Percentiles rank a stretch among this genome's conserved stretches.
These are phyloP conservation scores for Decorospora gaudefroyi DNA, from an alignment of 2,329 filamentous ascomycete species.

Conservation along the genomic window DNA sequence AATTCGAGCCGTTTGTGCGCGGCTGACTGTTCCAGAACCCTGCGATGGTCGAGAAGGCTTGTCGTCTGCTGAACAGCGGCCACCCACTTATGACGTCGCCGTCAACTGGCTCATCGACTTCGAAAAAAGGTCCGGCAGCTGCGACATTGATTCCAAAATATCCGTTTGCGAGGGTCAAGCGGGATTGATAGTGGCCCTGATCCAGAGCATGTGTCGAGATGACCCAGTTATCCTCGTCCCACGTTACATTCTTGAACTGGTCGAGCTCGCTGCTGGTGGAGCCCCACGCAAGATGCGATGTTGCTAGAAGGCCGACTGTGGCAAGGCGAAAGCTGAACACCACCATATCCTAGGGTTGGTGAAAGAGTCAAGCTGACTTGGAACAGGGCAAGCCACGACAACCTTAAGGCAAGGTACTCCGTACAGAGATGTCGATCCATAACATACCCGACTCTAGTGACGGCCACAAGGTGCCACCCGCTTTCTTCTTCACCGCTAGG, in stretches of 20 bases:
- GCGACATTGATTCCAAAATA: constrained; percentile 68
- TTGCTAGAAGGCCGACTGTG: constrained; percentile 18
- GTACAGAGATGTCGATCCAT: constrained; percentile 12
- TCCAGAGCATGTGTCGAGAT: constrained; percentile 59
- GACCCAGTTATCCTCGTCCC: constrained; percentile 63
- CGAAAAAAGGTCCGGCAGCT: constrained; percentile 65
- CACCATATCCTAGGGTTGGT: constrained; percentile 7
- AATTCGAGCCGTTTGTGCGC: constrained; percentile 65
- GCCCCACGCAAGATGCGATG: constrained; percentile 6
- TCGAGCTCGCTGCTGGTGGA: constrained; percentile 30
- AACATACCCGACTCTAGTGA: constrained; percentile 3
- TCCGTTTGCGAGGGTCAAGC: constrained; percentile 60
- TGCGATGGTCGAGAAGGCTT: constrained; percentile 69
- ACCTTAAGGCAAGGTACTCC: constrained; percentile 16
- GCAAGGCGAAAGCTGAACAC: constrained; percentile 6
- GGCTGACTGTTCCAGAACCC: constrained; percentile 68
- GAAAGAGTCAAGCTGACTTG: constrained; percentile 2
- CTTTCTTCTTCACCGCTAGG: constrained; percentile 15
- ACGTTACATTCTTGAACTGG: constrained; percentile 54
- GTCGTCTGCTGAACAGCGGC: constrained; percentile 66
- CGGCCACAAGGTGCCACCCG: constrained; percentile 4
- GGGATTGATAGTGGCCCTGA: constrained; percentile 64
- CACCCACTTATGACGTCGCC: constrained; percentile 66
- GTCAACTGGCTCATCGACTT: constrained; percentile 57
- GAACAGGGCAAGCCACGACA: constrained; percentile 4